Conservation (phyloP, 129 eudicot species). For the Silybum marianum region DNA sequence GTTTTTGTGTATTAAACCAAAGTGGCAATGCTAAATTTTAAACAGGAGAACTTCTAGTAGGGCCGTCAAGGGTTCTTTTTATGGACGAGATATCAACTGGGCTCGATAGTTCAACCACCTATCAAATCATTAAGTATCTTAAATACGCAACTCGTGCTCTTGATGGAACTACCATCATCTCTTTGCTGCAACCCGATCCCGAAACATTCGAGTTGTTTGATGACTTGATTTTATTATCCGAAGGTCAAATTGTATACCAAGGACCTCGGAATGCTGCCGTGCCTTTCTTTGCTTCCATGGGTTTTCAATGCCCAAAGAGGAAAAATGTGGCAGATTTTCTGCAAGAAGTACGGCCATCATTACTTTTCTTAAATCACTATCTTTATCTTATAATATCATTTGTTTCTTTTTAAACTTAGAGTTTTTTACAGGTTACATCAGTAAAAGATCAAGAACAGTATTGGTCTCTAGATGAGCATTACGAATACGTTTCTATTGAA, state of each 20-base stretch:
- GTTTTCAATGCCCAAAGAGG: constrained; percentile 84
- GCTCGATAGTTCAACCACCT: constrained; percentile 92
- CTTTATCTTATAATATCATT: neutral
- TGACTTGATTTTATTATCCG: constrained; percentile 72
- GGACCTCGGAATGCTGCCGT: constrained; percentile 77
- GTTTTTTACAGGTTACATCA: constrained; percentile 60
- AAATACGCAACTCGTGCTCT: constrained; percentile 65
- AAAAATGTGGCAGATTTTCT: constrained; percentile 93
- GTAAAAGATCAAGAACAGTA: constrained; percentile 87
- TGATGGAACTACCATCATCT: constrained; percentile 76
- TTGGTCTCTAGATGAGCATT: constrained; percentile 60
- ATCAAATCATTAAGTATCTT: constrained; percentile 76
- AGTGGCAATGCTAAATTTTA: neutral
- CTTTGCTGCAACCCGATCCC: constrained; percentile 87
- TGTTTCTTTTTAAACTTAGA: constrained; percentile 7
- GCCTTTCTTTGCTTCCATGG: constrained; percentile 74
- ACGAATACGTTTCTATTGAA: constrained; percentile 56
- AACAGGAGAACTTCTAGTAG: constrained; percentile 83
- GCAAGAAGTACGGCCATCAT: constrained; percentile 65
- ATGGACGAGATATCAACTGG: constrained; percentile 98
- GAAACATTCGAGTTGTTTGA: constrained; percentile 86
- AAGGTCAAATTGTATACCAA: constrained; percentile 90
- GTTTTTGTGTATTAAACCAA: constrained; percentile 11
- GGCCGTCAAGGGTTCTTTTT: constrained; percentile 70
- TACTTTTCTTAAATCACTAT: neutral